Conservation (phyloP, 1,139 yeast species). For the Taiozyma sp. region DNA sequence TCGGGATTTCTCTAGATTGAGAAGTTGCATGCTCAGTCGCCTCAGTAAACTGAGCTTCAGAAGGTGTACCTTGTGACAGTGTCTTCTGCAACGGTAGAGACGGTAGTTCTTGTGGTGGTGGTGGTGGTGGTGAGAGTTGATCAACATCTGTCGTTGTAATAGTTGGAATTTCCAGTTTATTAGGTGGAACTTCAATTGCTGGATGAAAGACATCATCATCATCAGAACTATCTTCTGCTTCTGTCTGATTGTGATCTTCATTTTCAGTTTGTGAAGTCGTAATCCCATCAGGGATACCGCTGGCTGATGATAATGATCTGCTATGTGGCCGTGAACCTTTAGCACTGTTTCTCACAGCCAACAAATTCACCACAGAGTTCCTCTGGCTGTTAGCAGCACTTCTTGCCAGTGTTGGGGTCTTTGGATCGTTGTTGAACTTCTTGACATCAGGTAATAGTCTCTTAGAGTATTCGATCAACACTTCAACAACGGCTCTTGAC, state of each 20-base stretch:
- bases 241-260: slow-evolving; percentile 9
- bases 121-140: background rate
- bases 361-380: slow-evolving; percentile 11
- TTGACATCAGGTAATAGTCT: slow-evolving; percentile 61
- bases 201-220: background rate
- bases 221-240: slow-evolving; percentile 21
- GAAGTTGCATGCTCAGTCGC: background rate
- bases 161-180: background rate
- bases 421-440: slow-evolving; percentile 23
- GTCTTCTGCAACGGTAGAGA: background rate
- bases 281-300: slow-evolving; percentile 46
- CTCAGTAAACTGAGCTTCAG: background rate
- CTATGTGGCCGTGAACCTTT: slow-evolving; percentile 40
- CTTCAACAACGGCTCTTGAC: slow-evolving; percentile 83
- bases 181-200: background rate
- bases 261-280: slow-evolving; percentile 7
- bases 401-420: slow-evolving; percentile 11
- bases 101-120: background rate
- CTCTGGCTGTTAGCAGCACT: slow-evolving; percentile 7
- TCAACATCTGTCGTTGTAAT: background rate
- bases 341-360: slow-evolving; percentile 14
- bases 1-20: background rate
- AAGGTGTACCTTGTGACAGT: background rate
- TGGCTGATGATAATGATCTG: slow-evolving; percentile 52
- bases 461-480: slow-evolving; percentile 82